Conservation (phyloP, 2,329 filamentous ascomycete species). For the Aspergillus cejpii region DNA sequence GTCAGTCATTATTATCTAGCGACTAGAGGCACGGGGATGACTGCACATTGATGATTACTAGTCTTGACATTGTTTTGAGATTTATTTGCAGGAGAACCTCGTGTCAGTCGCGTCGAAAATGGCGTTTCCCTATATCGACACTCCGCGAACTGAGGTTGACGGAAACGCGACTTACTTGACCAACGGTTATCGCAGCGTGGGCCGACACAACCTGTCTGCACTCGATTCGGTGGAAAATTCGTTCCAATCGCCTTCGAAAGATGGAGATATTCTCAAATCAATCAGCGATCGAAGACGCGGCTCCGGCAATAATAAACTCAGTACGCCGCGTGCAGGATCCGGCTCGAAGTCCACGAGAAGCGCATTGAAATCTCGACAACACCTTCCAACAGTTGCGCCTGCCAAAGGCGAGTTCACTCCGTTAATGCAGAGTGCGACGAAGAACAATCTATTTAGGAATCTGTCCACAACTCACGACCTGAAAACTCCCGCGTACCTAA, state of each 20-base stretch:
- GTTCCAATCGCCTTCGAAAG: constrained; percentile 72
- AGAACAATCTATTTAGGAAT: constrained; percentile 56
- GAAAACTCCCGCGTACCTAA: constrained; percentile 63
- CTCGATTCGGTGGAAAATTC: constrained; percentile 85
- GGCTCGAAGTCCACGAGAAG: constrained; percentile 36
- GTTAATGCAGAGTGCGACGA: constrained; percentile 70
- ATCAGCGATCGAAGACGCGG: constrained; percentile 56
- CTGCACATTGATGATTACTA: constrained; percentile 19
- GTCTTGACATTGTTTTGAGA: constrained; percentile 2
- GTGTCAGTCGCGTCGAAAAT: constrained; percentile 42
- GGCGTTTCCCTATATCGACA: constrained; percentile 67
- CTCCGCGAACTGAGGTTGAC: constrained; percentile 69
- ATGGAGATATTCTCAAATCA: constrained; percentile 68
- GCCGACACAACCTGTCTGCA: constrained; percentile 37
- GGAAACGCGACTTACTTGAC: constrained; percentile 77
- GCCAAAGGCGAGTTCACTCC: constrained; percentile 80
- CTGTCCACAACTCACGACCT: constrained; percentile 56
- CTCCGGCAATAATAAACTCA: constrained; percentile 51
- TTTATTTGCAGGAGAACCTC: constrained; percentile 9
- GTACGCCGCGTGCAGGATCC: constrained; percentile 68
- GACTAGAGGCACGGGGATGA: constrained; percentile 19
- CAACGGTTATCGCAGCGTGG: constrained; percentile 54
- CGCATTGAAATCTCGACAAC: constrained; percentile 63
- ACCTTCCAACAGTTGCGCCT: constrained; percentile 55
- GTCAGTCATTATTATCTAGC: constrained; percentile 1